Percentiles rank a stretch among this genome's conserved stretches.
These are phyloP conservation scores for Marchantia polymorpha DNA, from an alignment of 225 moss, liverwort and hornwort species.

Conservation along the genomic window DNA sequence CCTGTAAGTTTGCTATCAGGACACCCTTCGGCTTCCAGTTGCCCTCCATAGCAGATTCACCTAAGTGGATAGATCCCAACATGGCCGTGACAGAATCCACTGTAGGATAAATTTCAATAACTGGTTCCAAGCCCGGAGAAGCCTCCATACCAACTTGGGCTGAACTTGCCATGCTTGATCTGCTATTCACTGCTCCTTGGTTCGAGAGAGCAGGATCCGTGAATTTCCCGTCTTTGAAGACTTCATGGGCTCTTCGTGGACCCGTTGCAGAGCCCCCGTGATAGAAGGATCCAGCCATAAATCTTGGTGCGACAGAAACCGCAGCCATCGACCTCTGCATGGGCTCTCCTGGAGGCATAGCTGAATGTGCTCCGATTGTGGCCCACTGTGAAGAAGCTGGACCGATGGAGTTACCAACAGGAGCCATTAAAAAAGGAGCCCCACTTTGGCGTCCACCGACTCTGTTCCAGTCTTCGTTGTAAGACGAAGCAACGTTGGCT, in stretches of 20 bases:
- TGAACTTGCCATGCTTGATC: slow-evolving; percentile 42
- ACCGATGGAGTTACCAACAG: slow-evolving; percentile 74
- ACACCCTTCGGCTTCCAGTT: slow-evolving; percentile 96
- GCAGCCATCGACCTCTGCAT: slow-evolving; percentile 72
- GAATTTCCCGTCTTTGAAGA: slow-evolving; percentile 65
- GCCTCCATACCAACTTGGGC: slow-evolving; percentile 49
- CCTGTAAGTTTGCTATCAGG: slow-evolving; percentile 88
- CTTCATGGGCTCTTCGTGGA: slow-evolving; percentile 68
- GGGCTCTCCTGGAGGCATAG: slow-evolving; percentile 71
- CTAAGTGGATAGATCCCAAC: slow-evolving; percentile 62
- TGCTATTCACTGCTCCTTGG: slow-evolving; percentile 56
- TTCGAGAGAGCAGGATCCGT: slow-evolving; percentile 64
- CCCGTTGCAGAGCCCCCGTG: slow-evolving; percentile 56
- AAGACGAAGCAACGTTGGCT: slow-evolving; percentile 57
- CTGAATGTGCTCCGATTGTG: slow-evolving; percentile 70
- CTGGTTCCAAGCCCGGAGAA: slow-evolving; percentile 44
- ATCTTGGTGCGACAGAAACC: slow-evolving; percentile 55
- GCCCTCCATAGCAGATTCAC: slow-evolving; percentile 65
- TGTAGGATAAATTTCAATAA: slow-evolving; percentile 56
- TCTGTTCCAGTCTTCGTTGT: slow-evolving; percentile 94
- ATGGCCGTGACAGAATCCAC: slow-evolving; percentile 73
- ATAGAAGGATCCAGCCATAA: slow-evolving; percentile 83
- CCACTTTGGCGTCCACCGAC: slow-evolving; percentile 69
- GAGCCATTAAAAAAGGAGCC: slow-evolving; percentile 69
- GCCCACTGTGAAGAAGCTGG: slow-evolving; percentile 98